A percentile compares a stretch with the other conserved stretches of the same genome.
phyloP scores from a whole-genome alignment of 345 rosid genomes.

The Eucalyptus polyanthemos region DNA sequence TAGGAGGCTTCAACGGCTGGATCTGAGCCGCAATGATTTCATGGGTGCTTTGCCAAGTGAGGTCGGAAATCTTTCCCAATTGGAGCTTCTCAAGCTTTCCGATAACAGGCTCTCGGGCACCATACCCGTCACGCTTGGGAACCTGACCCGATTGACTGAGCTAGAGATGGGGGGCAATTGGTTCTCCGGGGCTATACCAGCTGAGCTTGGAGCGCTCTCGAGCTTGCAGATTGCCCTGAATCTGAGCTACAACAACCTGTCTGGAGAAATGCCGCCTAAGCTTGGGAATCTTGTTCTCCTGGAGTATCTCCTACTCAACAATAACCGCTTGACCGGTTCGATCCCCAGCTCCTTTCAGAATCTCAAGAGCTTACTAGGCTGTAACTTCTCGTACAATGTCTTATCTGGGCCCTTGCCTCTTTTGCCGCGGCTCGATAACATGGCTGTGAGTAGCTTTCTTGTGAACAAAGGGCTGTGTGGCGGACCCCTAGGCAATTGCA shows the following conservation, averaged over 20 bases:
- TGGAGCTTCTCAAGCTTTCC: slow-evolving; percentile 87
- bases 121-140: slow-evolving; percentile 50
- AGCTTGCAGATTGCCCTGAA: slow-evolving; percentile 81
- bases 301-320: slow-evolving; percentile 56
- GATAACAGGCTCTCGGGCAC: slow-evolving; percentile 46
- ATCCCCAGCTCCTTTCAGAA: slow-evolving; percentile 59
- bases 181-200: slow-evolving; percentile 52
- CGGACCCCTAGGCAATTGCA: slow-evolving; percentile 44
- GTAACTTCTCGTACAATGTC: slow-evolving; percentile 77
- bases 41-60: slow-evolving; percentile 40
- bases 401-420: slow-evolving; percentile 60
- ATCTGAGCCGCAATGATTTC: slow-evolving; percentile 59
- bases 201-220: slow-evolving; percentile 44
- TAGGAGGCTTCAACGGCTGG: slow-evolving; percentile 79
- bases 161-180: slow-evolving; percentile 85
- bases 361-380: slow-evolving; percentile 60
- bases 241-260: slow-evolving; percentile 71
- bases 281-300: slow-evolving; percentile 62
- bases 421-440: slow-evolving; percentile 23
- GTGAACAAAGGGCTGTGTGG: slow-evolving; percentile 75
- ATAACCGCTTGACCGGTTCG: slow-evolving; percentile 65
- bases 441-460: slow-evolving; percentile 36
- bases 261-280: slow-evolving; percentile 58
- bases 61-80: slow-evolving; percentile 52
- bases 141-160: slow-evolving; percentile 52